Evolutionary conservation across 495 filamentous ascomycete species (phyloP).

Genomic region (Lichina pygmaea): DNA sequence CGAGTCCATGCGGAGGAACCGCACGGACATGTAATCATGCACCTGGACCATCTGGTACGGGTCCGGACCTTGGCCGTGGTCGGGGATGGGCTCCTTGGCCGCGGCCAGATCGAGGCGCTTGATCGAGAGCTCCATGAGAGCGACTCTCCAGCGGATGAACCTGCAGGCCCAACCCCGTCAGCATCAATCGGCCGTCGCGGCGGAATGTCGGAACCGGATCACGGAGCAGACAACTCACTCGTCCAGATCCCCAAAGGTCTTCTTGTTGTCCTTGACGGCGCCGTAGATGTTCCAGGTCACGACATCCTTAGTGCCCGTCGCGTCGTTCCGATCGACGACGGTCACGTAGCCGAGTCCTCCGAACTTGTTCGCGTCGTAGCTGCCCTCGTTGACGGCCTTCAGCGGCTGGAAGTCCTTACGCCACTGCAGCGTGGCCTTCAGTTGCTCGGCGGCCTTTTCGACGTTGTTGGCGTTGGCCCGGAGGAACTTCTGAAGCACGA

Average conservation of each 20-base stretch:
- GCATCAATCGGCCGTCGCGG: too few relatives aligned
- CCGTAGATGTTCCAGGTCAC: constrained; percentile 77
- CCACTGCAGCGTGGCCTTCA: constrained; percentile 56
- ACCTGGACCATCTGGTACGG: constrained; percentile 74
- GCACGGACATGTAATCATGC: constrained; percentile 67
- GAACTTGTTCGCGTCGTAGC: constrained; percentile 25
- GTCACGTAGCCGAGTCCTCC: constrained; percentile 26
- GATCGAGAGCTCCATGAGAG: constrained; percentile 62
- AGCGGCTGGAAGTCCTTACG: constrained; percentile 32
- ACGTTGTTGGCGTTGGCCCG: constrained; percentile 62
- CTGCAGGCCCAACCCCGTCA: constrained; percentile 11
- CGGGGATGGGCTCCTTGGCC: constrained; percentile 44
- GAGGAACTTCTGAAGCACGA: constrained; percentile 75
- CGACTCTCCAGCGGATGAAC: constrained; percentile 65
- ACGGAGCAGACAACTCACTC: constrained; percentile 26
- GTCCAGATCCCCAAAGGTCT: constrained; percentile 49
- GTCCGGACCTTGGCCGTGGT: constrained; percentile 31
- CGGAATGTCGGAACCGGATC: neutral
- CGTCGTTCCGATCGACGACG: constrained; percentile 12
- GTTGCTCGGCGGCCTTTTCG: constrained; percentile 41
- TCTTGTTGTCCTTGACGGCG: constrained; percentile 37
- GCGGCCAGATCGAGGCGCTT: constrained; percentile 35
- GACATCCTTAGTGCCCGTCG: constrained; percentile 8
- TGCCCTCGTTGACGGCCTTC: constrained; percentile 16
- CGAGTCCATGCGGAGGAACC: constrained; percentile 49